A percentile compares a stretch with the other conserved stretches of the same genome.
phyloP scores from a whole-genome alignment of 2,329 filamentous ascomycete genomes.

The Cercospora sp. region DNA sequence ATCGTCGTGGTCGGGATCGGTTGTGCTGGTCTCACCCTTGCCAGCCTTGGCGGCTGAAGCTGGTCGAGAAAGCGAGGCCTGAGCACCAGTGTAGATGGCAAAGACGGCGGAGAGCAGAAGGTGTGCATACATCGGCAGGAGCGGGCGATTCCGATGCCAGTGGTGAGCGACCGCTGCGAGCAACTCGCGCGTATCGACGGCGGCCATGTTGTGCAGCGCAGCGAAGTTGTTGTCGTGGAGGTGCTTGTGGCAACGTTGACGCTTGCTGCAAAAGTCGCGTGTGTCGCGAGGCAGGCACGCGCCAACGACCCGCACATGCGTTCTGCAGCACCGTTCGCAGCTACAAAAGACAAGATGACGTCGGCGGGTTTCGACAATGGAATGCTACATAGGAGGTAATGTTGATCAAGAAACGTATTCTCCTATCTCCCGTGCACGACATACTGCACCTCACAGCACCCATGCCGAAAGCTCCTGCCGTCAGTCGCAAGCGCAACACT shows the following conservation, averaged over 20 bases:
- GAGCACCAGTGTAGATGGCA: constrained; percentile 80
- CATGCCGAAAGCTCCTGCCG: constrained; percentile 27
- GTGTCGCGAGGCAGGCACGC: background rate
- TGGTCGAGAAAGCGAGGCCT: constrained; percentile 81
- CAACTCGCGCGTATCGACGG: constrained; percentile 3
- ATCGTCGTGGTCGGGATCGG: constrained; percentile 35
- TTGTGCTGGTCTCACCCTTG: constrained; percentile 32
- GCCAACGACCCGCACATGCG: background rate
- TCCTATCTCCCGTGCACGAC: background rate
- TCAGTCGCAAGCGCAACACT: constrained; percentile 10
- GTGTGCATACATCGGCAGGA: constrained; percentile 60
- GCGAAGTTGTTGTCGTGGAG: background rate
- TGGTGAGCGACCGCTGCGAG: constrained; percentile 18
- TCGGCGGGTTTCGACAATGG: background rate
- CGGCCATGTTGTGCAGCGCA: background rate
- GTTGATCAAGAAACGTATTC: background rate
- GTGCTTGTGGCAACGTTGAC: background rate
- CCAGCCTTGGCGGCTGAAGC: constrained; percentile 70
- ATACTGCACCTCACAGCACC: background rate
- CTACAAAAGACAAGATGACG: background rate
- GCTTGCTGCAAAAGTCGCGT: background rate
- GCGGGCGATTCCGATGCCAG: constrained; percentile 36
- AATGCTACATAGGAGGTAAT: background rate
- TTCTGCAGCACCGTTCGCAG: background rate
- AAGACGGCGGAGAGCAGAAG: constrained; percentile 69